phyloP scores from a whole-genome alignment of 2,329 filamentous ascomycete species.

The Aaosphaeria arxii region DNA sequence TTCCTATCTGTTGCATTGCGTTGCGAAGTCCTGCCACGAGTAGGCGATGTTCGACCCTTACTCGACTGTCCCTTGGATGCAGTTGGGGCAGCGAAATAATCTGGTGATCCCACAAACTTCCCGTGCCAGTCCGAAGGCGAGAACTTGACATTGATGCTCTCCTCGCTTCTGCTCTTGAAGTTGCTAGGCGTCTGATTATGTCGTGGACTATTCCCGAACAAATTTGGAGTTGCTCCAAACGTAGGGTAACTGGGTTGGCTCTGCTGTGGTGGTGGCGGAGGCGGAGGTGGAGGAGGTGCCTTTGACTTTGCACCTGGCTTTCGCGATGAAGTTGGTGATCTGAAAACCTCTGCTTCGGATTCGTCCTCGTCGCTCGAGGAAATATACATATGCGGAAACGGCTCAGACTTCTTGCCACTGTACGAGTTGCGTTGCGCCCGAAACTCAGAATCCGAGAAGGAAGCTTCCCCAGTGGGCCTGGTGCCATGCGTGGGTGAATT shows the following conservation, averaged over 20 bases:
- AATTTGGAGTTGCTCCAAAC: background rate
- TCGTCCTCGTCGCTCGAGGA: conserved; percentile 30
- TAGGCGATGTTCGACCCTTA: conserved; percentile 29
- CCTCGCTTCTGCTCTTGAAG: conserved; percentile 46
- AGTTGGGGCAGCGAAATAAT: conserved; percentile 40
- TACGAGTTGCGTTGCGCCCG: conserved; percentile 23
- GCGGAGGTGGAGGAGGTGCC: conserved; percentile 16
- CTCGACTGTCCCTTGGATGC: conserved; percentile 18
- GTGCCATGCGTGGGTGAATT: conserved; percentile 41
- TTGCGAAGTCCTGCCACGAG: conserved; percentile 24
- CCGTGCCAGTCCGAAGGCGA: conserved; percentile 46
- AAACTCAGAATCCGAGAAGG: conserved; percentile 30
- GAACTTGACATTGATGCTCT: conserved; percentile 50
- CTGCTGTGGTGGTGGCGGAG: background rate
- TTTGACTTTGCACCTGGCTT: conserved; percentile 4
- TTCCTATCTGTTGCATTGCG: conserved; percentile 17
- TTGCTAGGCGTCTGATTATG: conserved; percentile 10
- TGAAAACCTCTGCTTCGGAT: conserved; percentile 18
- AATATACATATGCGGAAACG: conserved; percentile 27
- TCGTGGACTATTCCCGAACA: background rate
- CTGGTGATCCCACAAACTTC: conserved; percentile 41
- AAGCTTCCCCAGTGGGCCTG: conserved; percentile 21
- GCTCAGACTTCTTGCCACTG: conserved; percentile 14
- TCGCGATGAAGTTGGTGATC: conserved; percentile 12
- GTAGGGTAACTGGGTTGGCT: background rate